These are phyloP conservation scores for Pezicula carpinea DNA, from an alignment of 2,329 filamentous ascomycete species.

Conservation along the genomic window DNA sequence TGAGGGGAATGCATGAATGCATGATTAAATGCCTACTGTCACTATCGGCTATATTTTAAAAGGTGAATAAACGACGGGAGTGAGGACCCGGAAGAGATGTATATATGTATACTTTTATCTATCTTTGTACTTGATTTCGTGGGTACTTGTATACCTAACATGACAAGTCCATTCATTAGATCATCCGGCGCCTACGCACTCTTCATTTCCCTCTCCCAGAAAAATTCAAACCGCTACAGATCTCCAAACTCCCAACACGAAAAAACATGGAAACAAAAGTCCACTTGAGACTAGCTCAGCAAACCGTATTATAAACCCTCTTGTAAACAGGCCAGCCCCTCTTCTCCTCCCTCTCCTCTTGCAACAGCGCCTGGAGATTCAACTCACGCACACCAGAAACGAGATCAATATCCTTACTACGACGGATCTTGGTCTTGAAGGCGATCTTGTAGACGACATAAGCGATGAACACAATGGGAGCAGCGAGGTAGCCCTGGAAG, in stretches of 20 bases:
- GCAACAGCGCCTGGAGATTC: conserved; percentile 19
- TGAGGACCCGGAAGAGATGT: no score
- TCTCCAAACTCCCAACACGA: neutral
- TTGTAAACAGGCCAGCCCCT: conserved; percentile 21
- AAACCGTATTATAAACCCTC: conserved; percentile 20
- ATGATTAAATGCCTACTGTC: no score
- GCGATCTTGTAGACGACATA: conserved; percentile 64
- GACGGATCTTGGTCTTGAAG: conserved; percentile 32
- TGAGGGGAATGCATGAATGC: no score
- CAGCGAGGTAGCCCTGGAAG: conserved; percentile 54
- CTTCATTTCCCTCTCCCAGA: no score
- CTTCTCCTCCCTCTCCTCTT: conserved; percentile 17
- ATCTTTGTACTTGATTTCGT: no score
- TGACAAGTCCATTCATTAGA: no score
- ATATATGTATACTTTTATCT: no score
- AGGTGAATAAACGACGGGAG: no score
- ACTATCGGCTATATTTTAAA: no score
- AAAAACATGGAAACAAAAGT: neutral
- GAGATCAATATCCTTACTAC: conserved; percentile 17
- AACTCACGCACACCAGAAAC: conserved; percentile 17
- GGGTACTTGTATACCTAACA: no score
- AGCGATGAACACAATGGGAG: conserved; percentile 46
- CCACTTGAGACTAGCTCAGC: conserved; percentile 10
- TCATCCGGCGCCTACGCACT: no score
- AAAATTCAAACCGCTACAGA: no score